These are phyloP conservation scores for Crepidotus variabilis DNA, from an alignment of 768 basidiomycete genomes.

Conservation along the genomic window DNA sequence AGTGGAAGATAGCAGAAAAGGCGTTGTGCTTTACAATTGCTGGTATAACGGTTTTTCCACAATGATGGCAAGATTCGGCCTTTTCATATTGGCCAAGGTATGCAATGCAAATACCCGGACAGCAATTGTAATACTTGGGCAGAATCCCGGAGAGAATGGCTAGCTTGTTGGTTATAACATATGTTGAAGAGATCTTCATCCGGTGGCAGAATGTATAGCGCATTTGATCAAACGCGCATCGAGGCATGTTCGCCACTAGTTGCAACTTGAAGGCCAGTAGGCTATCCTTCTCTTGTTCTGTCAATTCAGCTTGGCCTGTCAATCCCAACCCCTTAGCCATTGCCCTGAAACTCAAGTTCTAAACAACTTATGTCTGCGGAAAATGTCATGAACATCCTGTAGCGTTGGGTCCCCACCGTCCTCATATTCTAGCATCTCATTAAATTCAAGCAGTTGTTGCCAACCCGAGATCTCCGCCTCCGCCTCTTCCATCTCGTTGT, in stretches of 20 bases:
- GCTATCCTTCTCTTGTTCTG: background rate
- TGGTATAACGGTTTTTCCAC: conserved; percentile 1
- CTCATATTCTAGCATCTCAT: background rate
- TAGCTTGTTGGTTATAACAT: conserved; percentile 16
- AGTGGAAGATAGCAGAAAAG: conserved; percentile 31
- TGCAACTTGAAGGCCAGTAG: conserved; percentile 11
- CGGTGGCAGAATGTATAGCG: conserved; percentile 17
- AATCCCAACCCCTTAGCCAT: too few species aligned
- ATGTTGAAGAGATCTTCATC: conserved; percentile 20
- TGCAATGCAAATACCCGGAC: conserved; percentile 28
- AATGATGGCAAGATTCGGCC: conserved; percentile 9
- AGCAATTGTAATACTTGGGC: conserved; percentile 26
- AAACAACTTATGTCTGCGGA: too few species aligned
- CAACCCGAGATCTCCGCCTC: background rate
- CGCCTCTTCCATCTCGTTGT: background rate
- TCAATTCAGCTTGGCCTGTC: too few species aligned
- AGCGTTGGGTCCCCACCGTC: background rate
- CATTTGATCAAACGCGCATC: conserved; percentile 18
- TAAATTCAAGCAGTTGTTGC: background rate
- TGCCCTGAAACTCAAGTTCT: too few species aligned
- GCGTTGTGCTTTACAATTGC: conserved; percentile 9
- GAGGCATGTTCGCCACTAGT: conserved; percentile 17
- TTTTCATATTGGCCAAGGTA: conserved; percentile 21
- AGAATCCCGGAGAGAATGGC: conserved; percentile 21
- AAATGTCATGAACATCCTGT: too few species aligned